Evolutionary conservation across 768 basidiomycete species (phyloP), one percentile per base, ranked within the genome.

Genomic region (Royoungia palumana): DNA sequence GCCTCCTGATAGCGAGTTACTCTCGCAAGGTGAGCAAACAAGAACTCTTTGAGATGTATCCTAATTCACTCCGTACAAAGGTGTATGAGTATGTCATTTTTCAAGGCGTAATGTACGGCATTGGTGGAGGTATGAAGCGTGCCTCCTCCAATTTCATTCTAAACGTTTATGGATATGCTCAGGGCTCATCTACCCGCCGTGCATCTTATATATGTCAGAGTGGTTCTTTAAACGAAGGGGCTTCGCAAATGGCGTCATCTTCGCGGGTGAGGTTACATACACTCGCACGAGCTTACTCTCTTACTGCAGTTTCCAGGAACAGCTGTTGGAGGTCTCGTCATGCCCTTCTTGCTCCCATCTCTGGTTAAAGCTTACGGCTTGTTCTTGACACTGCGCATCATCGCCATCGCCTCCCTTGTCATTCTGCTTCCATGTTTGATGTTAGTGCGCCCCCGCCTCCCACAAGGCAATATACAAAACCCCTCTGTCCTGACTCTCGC

Each of bases 61-160:
- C n/a, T n/a, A 35, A 8, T 28, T 12, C 28, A 28, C 28, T n/a
- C 28, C 28, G 24, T 25, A 6, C 8, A 7, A 47, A 47, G 46
- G 22, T 41, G 7, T 47, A 25, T 25, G 28, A 22, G n/a, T 20
- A 41, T n/a, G 11, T 41, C 12, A 41, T 47, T 25, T 47, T 47
- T 24, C 46, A 47, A 41, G 46, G 46, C 5, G 46, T 35, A 8
- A 7, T 47, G 22, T 47, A 47, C n/a, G 32, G 39, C 14, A 47
- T 47, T 20, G 46, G 46, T 34, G 46, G 39, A 40, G 46, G 44
- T 46, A 38, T 10, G 41, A 34, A 10, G 5, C 35, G 20, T 24
- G 12, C 6, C 4, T 2, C 14, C 34, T 16, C 4, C 3, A 14
- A 14, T 6, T 2, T 12, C n/a, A n/a, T n/a, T n/a, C n/a, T 43